Evolutionary conservation across 2,329 filamentous ascomycete species (phyloP).

Genomic region (Ophiocordyceps camponoti-leonardi): DNA sequence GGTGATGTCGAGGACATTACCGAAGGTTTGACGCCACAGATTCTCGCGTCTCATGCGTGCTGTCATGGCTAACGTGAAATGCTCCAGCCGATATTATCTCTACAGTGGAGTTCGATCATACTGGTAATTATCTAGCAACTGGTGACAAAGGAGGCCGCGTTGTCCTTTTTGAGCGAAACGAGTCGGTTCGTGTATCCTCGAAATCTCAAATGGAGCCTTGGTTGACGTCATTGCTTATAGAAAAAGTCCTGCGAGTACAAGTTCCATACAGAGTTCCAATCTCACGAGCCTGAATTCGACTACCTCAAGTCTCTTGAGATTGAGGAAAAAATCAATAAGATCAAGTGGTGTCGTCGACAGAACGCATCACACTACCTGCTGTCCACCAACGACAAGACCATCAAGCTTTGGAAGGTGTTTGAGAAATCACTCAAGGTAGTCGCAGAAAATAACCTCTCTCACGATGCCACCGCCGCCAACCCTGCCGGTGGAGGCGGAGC

Average conservation of each 20-base stretch:
- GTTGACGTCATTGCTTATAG: conserved; percentile 25
- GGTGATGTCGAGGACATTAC: conserved; percentile 98
- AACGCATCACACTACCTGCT: conserved; percentile 97
- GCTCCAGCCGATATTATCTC: conserved; percentile 71
- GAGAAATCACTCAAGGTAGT: conserved; percentile 99
- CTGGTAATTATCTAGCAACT: conserved; percentile 78
- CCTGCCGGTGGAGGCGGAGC: conserved; percentile 62
- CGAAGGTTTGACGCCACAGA: conserved; percentile 48
- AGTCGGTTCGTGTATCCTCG: conserved; percentile 49
- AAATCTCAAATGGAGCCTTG: background rate
- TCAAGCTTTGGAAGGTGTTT: conserved; percentile 99
- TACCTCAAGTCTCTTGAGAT: conserved; percentile 98
- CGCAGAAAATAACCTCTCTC: conserved; percentile 94
- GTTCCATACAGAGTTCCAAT: conserved; percentile 99
- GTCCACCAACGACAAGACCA: conserved; percentile 98
- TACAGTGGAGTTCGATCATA: conserved; percentile 81
- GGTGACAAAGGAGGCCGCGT: conserved; percentile 78
- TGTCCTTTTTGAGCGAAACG: conserved; percentile 81
- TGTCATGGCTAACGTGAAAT: conserved; percentile 4
- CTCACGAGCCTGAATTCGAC: conserved; percentile 97
- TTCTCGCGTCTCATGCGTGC: conserved; percentile 1
- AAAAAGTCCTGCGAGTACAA: conserved; percentile 99
- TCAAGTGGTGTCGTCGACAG: conserved; percentile 97
- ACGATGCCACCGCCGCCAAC: conserved; percentile 69
- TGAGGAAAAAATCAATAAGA: conserved; percentile 99